phyloP scores from a whole-genome alignment of 768 basidiomycete species.

The Termitomyces sp. region DNA sequence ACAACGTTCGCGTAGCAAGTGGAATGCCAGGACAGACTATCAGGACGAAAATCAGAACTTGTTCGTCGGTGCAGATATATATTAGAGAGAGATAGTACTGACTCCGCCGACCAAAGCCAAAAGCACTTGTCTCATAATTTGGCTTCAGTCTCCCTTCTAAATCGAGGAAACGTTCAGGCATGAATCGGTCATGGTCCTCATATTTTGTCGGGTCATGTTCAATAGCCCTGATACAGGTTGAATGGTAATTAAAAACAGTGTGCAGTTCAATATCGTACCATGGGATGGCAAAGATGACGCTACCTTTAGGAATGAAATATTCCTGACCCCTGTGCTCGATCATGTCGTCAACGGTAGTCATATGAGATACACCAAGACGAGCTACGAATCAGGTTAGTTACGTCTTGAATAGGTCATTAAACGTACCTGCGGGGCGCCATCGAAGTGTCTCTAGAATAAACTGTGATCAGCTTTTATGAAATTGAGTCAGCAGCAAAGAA shows the following conservation, averaged over 20 bases:
- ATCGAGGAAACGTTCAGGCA: not conserved
- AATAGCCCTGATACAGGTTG: not conserved
- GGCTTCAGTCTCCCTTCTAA: not conserved
- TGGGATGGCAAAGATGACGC: too few relatives aligned
- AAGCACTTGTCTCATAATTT: not conserved
- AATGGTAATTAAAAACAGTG: not conserved
- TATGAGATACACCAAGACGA: too few relatives aligned
- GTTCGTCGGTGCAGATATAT: too few relatives aligned
- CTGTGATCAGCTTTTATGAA: not conserved
- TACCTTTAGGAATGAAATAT: too few relatives aligned
- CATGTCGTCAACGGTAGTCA: too few relatives aligned
- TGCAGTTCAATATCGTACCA: too few relatives aligned
- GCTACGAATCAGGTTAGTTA: not conserved
- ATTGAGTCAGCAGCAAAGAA: too few relatives aligned
- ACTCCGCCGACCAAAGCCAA: not conserved
- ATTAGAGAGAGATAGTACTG: not conserved
- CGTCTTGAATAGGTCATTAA: too few relatives aligned
- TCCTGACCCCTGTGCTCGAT: too few relatives aligned
- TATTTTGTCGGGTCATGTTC: not conserved
- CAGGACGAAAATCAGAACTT: too few relatives aligned
- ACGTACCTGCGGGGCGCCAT: too few relatives aligned
- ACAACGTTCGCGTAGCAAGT: not conserved
- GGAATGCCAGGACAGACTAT: not conserved
- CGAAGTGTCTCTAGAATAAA: too few relatives aligned
- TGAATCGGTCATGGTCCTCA: not conserved